Evolutionary conservation across 257 asterid species (phyloP).

Genomic region (Fraxinus pennsylvanica): DNA sequence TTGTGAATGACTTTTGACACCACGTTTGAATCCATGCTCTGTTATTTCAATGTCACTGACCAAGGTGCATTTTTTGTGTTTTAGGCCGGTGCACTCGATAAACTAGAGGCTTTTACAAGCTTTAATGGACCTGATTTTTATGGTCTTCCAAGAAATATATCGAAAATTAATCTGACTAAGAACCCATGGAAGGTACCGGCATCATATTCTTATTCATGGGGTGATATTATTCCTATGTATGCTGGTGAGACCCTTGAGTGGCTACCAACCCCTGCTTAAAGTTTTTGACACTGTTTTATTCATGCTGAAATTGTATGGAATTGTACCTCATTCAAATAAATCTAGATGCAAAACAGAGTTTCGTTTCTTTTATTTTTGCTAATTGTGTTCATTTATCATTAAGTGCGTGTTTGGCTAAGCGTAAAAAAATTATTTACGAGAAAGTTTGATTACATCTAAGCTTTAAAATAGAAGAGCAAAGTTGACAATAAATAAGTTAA

Average conservation of each 20-base stretch:
- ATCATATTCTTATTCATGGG: slow-evolving; percentile 61
- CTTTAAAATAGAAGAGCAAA: no score
- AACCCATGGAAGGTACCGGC: slow-evolving; percentile 76
- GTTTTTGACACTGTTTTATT: not conserved
- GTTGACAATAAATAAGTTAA: no score
- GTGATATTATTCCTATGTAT: slow-evolving; percentile 81
- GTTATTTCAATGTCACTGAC: not conserved
- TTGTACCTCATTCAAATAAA: no score
- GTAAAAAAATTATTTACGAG: no score
- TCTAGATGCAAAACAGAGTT: not conserved
- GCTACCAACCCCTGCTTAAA: slow-evolving; percentile 51
- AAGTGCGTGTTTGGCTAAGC: not conserved
- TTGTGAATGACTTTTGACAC: not conserved
- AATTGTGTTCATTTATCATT: no score
- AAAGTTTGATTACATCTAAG: no score
- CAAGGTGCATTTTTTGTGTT: not conserved
- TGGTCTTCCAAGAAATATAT: slow-evolving; percentile 75
- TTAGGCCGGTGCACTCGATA: slow-evolving; percentile 60
- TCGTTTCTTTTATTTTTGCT: not conserved
- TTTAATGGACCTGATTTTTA: slow-evolving; percentile 91
- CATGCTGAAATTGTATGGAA: not conserved
- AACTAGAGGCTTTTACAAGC: slow-evolving; percentile 92
- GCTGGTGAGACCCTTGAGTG: slow-evolving; percentile 86
- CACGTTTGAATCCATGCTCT: not conserved
- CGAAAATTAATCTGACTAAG: slow-evolving; percentile 64